Base-by-base conservation (phyloP, 345 rosid species). In the Pseudoturritis turrita region DNA sequence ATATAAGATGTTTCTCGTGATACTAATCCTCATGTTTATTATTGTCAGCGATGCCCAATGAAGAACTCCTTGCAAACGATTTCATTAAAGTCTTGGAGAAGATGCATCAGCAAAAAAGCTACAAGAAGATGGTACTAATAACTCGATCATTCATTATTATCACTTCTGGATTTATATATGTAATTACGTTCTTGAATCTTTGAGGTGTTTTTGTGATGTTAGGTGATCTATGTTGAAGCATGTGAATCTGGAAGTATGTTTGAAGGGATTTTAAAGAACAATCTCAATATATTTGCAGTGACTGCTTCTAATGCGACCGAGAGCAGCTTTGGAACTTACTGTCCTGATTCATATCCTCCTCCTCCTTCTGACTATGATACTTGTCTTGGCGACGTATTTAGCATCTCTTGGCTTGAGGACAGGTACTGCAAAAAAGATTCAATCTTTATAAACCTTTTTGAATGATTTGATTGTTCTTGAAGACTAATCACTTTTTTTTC, bases 331-430 rank as follows among this genome's bases (percentile, higher is more conserved):
- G 94, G 62, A 10, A n/a, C 44, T 13, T 90, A 88, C 41, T 88
- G 95, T 67, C 75, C 3, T 76, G 36, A 1, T 6, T 10, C 4
- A 15, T 46, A 61, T 58, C 77, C 85, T 59, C 0, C 31, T 37
- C 18, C 81, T 9, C 58, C 81, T 35, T 6, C 73, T 7, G 70
- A 76, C n/a, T 83, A 65, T 39, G 25, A 3, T 9, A 70, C 80
- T 59, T 90, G 96, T 70, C 80, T 90, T 21, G 96, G 95, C 15
- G 96, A 90, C 33, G 4, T 70, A 21, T 90, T 86, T 58, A 90
- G 96, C 72, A 51, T 88, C 68, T 79, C 96, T 57, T 90, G 96
- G 96, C 60, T 88, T 81, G 96, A 90, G 72, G 94, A 90, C 81
- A 79, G 96, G 96, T 89, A 53, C 49, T 35, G n/a, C 6, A 25